Conservation (phyloP, 495 filamentous ascomycete species). For the Lichenothelia convexa region DNA sequence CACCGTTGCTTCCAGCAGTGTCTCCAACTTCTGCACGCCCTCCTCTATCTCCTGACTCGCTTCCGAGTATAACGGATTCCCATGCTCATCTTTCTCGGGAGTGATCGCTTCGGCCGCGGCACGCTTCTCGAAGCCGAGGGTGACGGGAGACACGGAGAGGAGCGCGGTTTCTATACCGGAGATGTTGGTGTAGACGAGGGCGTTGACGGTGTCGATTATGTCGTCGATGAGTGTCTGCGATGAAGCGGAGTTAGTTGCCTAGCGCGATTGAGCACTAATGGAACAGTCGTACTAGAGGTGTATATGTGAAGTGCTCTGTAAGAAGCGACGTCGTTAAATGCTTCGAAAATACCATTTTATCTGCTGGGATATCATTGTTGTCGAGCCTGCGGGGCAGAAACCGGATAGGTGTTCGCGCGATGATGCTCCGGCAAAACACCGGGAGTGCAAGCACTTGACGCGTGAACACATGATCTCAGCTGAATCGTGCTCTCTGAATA, state of each 20-base stretch:
- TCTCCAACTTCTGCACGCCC: conserved; percentile 84
- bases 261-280: conserved; percentile 2
- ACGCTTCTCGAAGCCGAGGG: conserved; percentile 47
- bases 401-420: no score
- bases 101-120: conserved; percentile 19
- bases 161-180: conserved; percentile 68
- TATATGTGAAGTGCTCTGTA: conserved; percentile 91
- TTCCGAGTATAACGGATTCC: conserved; percentile 22
- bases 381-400: no score
- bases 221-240: conserved; percentile 79
- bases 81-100: conserved; percentile 34
- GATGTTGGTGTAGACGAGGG: conserved; percentile 68
- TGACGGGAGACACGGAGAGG: conserved; percentile 45
- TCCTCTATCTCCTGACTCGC: conserved; percentile 69
- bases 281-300: conserved; percentile 53
- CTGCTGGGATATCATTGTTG: no score
- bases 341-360: conserved; percentile 26
- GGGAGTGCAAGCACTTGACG: no score
- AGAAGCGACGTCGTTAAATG: conserved; percentile 52
- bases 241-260: conserved; percentile 12
- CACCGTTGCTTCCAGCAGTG: conserved; percentile 64
- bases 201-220: conserved; percentile 90
- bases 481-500: no score
- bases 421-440: no score
- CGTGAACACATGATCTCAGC: no score